Percentiles rank a stretch among this genome's conserved stretches.
Conservation (phyloP, 805 yeast genomes). For the Saccharomyces paradoxus region DNA sequence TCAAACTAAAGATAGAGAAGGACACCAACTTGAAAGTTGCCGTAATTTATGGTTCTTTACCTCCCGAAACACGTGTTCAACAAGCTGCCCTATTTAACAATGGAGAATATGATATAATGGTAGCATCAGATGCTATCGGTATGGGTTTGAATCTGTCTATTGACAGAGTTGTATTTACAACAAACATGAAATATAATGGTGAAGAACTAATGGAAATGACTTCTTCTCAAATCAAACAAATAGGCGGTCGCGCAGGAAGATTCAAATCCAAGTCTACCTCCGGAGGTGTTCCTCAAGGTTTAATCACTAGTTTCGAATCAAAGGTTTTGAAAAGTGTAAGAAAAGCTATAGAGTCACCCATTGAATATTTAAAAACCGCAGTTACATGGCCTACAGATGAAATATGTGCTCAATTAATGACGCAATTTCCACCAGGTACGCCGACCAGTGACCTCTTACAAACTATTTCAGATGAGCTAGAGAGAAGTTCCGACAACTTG, state of each 20-base stretch:
- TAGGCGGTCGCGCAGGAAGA: constrained; percentile 95
- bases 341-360: constrained; percentile 42
- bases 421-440: constrained; percentile 48
- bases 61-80: constrained; percentile 85
- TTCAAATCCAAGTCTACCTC: constrained; percentile 31
- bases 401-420: constrained; percentile 58
- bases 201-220: constrained; percentile 38
- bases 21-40: constrained; percentile 63
- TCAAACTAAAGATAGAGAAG: constrained; percentile 62
- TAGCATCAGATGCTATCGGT: constrained; percentile 96
- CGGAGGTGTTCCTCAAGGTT: constrained; percentile 32
- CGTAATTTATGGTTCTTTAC: constrained; percentile 89
- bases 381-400: constrained; percentile 73
- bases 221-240: constrained; percentile 72
- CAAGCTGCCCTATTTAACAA: constrained; percentile 74
- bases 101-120: constrained; percentile 73
- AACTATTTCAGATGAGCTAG: constrained; percentile 34
- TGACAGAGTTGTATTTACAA: constrained; percentile 67
- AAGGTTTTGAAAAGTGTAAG: constrained; percentile 40
- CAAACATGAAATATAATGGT: constrained; percentile 67
- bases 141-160: constrained; percentile 92
- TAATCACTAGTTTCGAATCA: constrained; percentile 45
- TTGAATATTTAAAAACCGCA: constrained; percentile 49
- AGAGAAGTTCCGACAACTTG: constrained; percentile 13
- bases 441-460: constrained; percentile 40